phyloP scores from a whole-genome alignment of 352 stramenopile species.

The Phytophthora rubi region DNA sequence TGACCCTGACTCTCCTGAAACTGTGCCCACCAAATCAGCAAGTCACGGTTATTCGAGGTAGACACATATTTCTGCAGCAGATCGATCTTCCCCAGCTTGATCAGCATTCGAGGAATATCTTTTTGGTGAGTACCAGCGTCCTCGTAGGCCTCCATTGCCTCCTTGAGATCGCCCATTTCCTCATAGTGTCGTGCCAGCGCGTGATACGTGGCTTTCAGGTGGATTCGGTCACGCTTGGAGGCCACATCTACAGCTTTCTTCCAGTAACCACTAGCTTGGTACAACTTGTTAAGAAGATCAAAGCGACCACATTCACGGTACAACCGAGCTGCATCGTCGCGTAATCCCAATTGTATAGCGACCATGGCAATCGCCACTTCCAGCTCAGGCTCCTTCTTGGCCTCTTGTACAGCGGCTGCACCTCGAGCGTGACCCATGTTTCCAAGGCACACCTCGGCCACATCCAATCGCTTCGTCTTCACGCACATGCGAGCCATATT shows the following conservation, averaged over 20 bases:
- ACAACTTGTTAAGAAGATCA: constrained; percentile 93
- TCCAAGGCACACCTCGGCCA: constrained; percentile 93
- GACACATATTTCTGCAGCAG: constrained; percentile 93
- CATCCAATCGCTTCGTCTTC: constrained; percentile 94
- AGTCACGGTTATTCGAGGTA: constrained; percentile 83
- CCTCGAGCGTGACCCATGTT: constrained; percentile 95
- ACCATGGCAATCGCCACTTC: constrained; percentile 92
- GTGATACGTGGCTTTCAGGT: constrained; percentile 93
- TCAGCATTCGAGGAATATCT: constrained; percentile 95
- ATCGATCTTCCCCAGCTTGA: constrained; percentile 87
- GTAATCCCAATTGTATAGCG: constrained; percentile 92
- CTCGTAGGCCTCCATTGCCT: constrained; percentile 94
- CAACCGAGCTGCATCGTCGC: constrained; percentile 91
- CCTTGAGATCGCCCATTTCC: constrained; percentile 83
- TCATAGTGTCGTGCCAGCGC: constrained; percentile 92
- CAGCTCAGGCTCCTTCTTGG: constrained; percentile 67
- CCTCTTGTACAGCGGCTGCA: constrained; percentile 86
- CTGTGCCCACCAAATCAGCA: constrained; percentile 94
- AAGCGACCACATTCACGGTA: constrained; percentile 92
- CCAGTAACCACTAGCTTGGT: constrained; percentile 92
- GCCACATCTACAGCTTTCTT: constrained; percentile 91
- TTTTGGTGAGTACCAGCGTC: constrained; percentile 87
- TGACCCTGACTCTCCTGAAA: constrained; percentile 93
- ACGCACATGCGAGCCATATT: constrained; percentile 98
- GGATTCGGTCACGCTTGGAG: constrained; percentile 89